phyloP scores from a whole-genome alignment of 2,329 filamentous ascomycete genomes.

The Dactylellina leptospora region DNA sequence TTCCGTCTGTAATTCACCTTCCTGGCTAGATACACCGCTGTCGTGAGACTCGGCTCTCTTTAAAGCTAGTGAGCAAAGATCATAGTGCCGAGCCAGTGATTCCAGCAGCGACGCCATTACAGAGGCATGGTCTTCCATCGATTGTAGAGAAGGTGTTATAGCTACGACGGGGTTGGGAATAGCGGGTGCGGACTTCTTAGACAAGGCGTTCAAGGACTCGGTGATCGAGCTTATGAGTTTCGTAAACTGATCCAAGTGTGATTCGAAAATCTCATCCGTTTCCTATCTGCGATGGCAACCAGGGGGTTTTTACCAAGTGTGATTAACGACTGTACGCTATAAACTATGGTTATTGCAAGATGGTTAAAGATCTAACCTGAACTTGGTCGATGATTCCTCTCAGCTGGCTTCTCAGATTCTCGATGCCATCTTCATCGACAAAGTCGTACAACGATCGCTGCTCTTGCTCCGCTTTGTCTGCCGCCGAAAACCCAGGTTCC shows the following conservation, averaged over 20 bases:
- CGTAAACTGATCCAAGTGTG: constrained; percentile 39
- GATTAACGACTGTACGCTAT: constrained; percentile 54
- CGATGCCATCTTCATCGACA: constrained; percentile 71
- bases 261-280: constrained; percentile 50
- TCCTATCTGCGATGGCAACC: constrained; percentile 45
- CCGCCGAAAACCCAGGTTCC: constrained; percentile 67
- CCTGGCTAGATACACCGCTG: constrained; percentile 35
- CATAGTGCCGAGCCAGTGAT: constrained; percentile 66
- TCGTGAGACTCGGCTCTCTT: constrained; percentile 63
- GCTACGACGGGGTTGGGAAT: constrained; percentile 59
- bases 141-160: constrained; percentile 63
- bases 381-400: constrained; percentile 68
- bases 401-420: constrained; percentile 67
- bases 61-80: constrained; percentile 66
- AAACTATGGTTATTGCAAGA: neutral
- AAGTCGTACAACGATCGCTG: constrained; percentile 71
- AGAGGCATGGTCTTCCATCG: constrained; percentile 64
- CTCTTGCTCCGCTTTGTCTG: constrained; percentile 60
- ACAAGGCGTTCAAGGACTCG: constrained; percentile 34
- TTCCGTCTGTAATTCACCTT: constrained; percentile 30
- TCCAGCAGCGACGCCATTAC: constrained; percentile 65
- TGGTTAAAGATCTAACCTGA: constrained; percentile 52
- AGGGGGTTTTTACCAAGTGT: constrained; percentile 50
- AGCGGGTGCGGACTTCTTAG: constrained; percentile 27
- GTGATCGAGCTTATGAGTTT: constrained; percentile 31